A percentile compares a stretch with the other conserved stretches of the same genome.
Conservation (phyloP, 495 filamentous ascomycete species). For the Xanthoparmelia taractica region DNA sequence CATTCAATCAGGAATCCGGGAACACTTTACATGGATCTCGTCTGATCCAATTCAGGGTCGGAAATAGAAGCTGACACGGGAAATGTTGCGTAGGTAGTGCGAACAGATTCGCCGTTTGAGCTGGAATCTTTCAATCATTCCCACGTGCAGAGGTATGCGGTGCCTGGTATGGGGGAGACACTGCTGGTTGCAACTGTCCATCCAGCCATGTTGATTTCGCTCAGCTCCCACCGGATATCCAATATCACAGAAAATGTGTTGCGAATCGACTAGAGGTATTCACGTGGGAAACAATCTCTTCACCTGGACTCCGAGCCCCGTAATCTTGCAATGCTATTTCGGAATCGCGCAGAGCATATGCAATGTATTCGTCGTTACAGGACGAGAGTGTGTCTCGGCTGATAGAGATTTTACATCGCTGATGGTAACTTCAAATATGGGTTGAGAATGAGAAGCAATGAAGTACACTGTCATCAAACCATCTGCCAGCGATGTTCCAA, state of each 20-base stretch:
- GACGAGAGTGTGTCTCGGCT: too few relatives aligned
- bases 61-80: not conserved
- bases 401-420: too few relatives aligned
- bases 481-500: too few relatives aligned
- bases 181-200: not conserved
- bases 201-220: not conserved
- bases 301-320: too few relatives aligned
- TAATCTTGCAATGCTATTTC: not conserved
- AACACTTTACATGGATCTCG: not conserved
- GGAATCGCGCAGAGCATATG: not conserved
- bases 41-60: too few relatives aligned
- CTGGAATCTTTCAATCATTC: not conserved
- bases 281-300: not conserved
- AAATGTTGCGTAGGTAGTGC: not conserved
- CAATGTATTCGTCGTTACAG: not conserved
- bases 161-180: not conserved
- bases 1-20: not conserved
- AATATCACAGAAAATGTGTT: not conserved
- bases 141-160: not conserved
- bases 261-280: not conserved
- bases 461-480: too few relatives aligned
- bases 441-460: too few relatives aligned
- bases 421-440: too few relatives aligned
- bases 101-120: slow-evolving; percentile 1
- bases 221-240: not conserved